Evolutionary conservation across 805 yeast genomes (phyloP).

Genomic region (Monosporozyma siamensis): DNA sequence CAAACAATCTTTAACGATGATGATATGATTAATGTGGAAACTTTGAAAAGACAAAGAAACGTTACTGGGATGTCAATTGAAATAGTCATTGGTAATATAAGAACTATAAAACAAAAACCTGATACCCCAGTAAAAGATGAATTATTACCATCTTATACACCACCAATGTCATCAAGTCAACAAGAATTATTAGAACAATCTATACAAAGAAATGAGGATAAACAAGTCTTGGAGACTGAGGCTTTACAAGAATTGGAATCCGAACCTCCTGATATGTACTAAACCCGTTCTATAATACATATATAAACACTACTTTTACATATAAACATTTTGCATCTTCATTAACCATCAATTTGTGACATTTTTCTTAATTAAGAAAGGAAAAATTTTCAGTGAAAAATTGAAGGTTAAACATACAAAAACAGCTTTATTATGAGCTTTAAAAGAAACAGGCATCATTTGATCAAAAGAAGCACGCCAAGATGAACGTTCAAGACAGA

Average conservation of each 20-base stretch:
- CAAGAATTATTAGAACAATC: not conserved
- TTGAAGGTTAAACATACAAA: not conserved
- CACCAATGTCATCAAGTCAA: not conserved
- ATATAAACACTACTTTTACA: not conserved
- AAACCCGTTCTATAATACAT: no score
- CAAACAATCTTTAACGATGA: slow-evolving; percentile 22
- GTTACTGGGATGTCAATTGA: slow-evolving; percentile 77
- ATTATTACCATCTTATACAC: not conserved
- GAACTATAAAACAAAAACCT: no score
- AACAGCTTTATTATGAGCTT: not conserved
- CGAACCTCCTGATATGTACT: slow-evolving; percentile 30
- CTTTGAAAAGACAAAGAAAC: slow-evolving; percentile 62
- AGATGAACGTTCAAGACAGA: slow-evolving; percentile 46
- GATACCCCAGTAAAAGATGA: no score
- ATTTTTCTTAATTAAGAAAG: not conserved
- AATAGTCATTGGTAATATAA: slow-evolving; percentile 58
- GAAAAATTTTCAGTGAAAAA: not conserved
- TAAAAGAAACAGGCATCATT: no score
- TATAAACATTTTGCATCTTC: no score
- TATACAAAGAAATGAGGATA: slow-evolving; percentile 23
- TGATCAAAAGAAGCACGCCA: no score
- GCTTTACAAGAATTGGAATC: slow-evolving; percentile 34
- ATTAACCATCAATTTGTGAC: not conserved
- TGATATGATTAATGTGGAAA: slow-evolving; percentile 68
- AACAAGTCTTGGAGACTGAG: slow-evolving; percentile 33